Evolutionary conservation across 2,329 filamentous ascomycete species (phyloP).

Genomic region (Aspergillus proliferans): DNA sequence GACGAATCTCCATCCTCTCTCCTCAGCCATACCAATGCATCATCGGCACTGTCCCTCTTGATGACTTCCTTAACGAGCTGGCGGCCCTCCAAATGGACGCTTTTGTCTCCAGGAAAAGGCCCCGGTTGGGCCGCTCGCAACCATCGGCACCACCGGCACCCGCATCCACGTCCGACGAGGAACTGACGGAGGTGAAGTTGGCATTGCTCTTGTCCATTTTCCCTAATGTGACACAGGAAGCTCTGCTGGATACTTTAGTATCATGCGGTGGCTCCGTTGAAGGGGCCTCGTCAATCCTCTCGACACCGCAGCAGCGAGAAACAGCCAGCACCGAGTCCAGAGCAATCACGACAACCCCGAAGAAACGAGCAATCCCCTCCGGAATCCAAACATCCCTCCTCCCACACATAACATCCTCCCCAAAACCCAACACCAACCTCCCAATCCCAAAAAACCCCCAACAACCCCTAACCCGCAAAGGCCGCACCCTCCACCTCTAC

Average conservation of each 20-base stretch:
- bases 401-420: conserved; percentile 36
- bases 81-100: conserved; percentile 33
- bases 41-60: background rate
- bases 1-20: background rate
- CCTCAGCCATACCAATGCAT: background rate
- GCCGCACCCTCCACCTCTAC: conserved; percentile 77
- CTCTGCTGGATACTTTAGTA: conserved; percentile 71
- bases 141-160: background rate
- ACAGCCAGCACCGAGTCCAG: conserved; percentile 1
- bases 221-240: conserved; percentile 56
- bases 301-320: conserved; percentile 11
- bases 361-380: conserved; percentile 36
- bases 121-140: conserved; percentile 13
- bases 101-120: conserved; percentile 33
- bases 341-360: conserved; percentile 4
- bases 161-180: conserved; percentile 45
- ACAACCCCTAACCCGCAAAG: conserved; percentile 55
- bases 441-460: conserved; percentile 27
- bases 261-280: conserved; percentile 71
- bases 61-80: conserved; percentile 17
- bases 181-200: conserved; percentile 84
- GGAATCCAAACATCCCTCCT: conserved; percentile 61
- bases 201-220: conserved; percentile 75
- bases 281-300: conserved; percentile 54
- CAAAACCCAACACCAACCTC: conserved; percentile 14